Evolutionary conservation across 2,329 filamentous ascomycete species (phyloP), one percentile per base, ranked within the genome.

Genomic region (Ascochyta pisi): DNA sequence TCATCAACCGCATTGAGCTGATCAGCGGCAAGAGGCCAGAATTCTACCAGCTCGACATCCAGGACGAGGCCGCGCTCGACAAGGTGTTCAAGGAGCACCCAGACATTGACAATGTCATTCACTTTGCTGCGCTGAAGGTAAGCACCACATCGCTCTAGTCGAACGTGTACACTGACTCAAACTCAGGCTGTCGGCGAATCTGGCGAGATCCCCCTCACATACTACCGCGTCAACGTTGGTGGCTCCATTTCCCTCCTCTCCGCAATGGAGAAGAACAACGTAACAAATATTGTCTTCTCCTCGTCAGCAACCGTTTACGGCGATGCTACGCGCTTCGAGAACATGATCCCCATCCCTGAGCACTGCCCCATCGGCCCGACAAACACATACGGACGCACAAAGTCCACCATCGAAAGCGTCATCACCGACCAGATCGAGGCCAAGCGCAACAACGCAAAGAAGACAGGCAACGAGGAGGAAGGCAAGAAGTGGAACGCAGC

Each of bases 311-410:
- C 96, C 66, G 95, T 99, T 65, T 99, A 99, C 78, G 95, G 95
- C 74, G 96, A 99, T 78, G 95, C 94, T 50, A 98, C 95, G 41
- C 90, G 92, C 74, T 91, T 97, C 80, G 88, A 90, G 66, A 89
- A 96, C 84, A 99, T 99, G 95, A 99, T 99, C 65, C 95, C 95
- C 63, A 99, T 99, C 73, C 95, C 95, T 47, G 95, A 99, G 81
- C 83, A 91, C 78, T 99, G 95, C 84, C 95, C 96, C 58, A 91
- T 96, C 61, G 94, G 92, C 47, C 92, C 95, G 13, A 99, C 95
- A 66, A 99, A 98, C 83, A 92, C 94, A 24, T 99, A 99, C 79
- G 96, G 95, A 62, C 92, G 92, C 79, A 99, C 95, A 63, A 99
- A 99, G 83, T 89, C 91, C 71, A 90, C 89, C 66, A 92, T 96